Evolutionary conservation across 805 yeast species (phyloP).

Genomic region (Kodamaea hsintzibuensis): DNA sequence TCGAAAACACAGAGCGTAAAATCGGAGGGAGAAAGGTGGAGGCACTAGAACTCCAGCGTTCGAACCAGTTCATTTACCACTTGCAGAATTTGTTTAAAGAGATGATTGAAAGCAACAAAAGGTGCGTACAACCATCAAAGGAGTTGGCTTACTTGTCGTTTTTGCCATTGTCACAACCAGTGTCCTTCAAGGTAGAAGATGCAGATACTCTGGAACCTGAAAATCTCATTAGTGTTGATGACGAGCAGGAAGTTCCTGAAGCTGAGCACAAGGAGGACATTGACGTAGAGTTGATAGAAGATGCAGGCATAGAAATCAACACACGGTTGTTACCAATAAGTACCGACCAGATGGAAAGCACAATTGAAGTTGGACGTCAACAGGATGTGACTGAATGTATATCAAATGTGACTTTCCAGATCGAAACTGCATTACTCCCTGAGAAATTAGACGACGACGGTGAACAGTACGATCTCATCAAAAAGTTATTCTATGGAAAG

Average conservation of each 20-base stretch:
- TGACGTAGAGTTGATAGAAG: constrained; percentile 7
- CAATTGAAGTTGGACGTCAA: constrained; percentile 82
- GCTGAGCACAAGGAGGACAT: constrained; percentile 12
- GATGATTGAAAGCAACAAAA: constrained; percentile 60
- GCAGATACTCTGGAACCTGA: constrained; percentile 7
- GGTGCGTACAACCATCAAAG: constrained; percentile 77
- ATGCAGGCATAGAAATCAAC: constrained; percentile 6
- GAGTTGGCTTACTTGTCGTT: constrained; percentile 89
- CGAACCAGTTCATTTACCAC: constrained; percentile 77
- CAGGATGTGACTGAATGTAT: constrained; percentile 98
- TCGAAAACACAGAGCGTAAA: constrained; percentile 44
- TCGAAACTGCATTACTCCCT: constrained; percentile 85
- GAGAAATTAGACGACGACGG: constrained; percentile 60
- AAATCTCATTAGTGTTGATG: constrained; percentile 11
- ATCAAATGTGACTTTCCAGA: constrained; percentile 86
- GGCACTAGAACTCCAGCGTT: constrained; percentile 73
- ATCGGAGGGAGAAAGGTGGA: constrained; percentile 87
- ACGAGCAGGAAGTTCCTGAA: constrained; percentile 9
- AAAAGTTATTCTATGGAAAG: constrained; percentile 80
- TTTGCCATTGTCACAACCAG: constrained; percentile 67
- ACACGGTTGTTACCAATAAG: constrained; percentile 37
- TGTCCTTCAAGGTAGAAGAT: constrained; percentile 48
- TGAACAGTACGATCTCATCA: constrained; percentile 83
- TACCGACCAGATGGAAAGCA: constrained; percentile 68
- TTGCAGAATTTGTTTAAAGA: constrained; percentile 67